phyloP scores from a whole-genome alignment of 768 basidiomycete species.

The Sarcodon sp. region DNA sequence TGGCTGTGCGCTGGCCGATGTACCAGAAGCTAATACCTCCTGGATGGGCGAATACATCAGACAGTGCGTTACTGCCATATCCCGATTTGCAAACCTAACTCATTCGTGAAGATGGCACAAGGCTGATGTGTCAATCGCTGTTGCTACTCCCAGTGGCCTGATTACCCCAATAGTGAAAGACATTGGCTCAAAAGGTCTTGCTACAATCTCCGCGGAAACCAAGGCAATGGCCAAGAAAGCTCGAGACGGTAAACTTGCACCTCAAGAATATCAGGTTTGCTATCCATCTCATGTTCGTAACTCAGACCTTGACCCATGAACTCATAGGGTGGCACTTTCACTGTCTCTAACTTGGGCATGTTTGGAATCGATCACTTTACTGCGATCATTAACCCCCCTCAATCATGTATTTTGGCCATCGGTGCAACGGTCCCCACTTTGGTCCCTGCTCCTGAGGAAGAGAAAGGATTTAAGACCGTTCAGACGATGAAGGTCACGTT shows the following conservation, averaged over 20 bases:
- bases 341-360: conserved; percentile 99
- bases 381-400: conserved; percentile 98
- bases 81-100: not conserved
- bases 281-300: not conserved
- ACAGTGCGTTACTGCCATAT: conserved; percentile 48
- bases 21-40: conserved; percentile 95
- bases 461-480: conserved; percentile 88
- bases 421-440: conserved; percentile 80
- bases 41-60: conserved; percentile 95
- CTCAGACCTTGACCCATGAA: not conserved
- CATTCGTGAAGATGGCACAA: conserved; percentile 69
- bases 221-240: conserved; percentile 93
- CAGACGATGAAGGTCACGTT: conserved; percentile 94
- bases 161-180: conserved; percentile 98
- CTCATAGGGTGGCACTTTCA: conserved; percentile 86
- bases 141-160: conserved; percentile 89
- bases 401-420: conserved; percentile 95
- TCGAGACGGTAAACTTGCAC: conserved; percentile 90
- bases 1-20: conserved; percentile 81
- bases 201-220: conserved; percentile 83
- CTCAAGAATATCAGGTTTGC: conserved; percentile 87
- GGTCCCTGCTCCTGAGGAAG: conserved; percentile 77
- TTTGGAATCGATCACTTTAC: conserved; percentile 92
- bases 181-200: conserved; percentile 84
- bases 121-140: conserved; percentile 94